Evolutionary conservation across 352 stramenopile genomes (phyloP).

Genomic region (Phytophthora nicotianae): DNA sequence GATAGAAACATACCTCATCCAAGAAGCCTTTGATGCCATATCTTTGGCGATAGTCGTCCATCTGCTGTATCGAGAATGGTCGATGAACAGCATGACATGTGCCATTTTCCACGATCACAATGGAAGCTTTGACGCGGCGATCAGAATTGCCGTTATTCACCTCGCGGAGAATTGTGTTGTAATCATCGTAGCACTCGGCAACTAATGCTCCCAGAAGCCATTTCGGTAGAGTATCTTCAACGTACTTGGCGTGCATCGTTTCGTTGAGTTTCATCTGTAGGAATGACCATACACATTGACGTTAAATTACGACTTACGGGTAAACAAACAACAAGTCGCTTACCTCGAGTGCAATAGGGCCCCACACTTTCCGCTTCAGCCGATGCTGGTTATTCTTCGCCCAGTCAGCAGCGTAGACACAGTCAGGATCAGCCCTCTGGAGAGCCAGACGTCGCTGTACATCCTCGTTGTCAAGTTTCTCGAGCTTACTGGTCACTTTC

Average conservation of each 20-base stretch:
- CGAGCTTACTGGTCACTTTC: conserved; percentile 59
- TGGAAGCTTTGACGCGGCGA: conserved; percentile 63
- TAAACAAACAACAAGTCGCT: not conserved
- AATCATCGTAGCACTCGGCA: conserved; percentile 82
- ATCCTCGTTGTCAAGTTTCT: conserved; percentile 76
- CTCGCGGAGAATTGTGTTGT: conserved; percentile 75
- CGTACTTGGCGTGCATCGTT: conserved; percentile 78
- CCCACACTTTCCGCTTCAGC: conserved; percentile 82
- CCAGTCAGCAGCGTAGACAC: conserved; percentile 79
- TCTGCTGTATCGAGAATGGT: conserved; percentile 65
- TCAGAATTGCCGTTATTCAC: conserved; percentile 55
- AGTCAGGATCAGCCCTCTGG: conserved; percentile 65
- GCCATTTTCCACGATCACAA: conserved; percentile 73
- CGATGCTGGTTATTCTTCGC: conserved; percentile 70
- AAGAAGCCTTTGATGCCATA: conserved; percentile 81
- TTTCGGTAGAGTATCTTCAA: conserved; percentile 85
- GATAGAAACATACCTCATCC: conserved; percentile 58
- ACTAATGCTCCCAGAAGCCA: conserved; percentile 79
- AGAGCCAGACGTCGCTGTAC: conserved; percentile 69
- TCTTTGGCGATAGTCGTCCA: conserved; percentile 48
- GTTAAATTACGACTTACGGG: not conserved
- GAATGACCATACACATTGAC: not conserved
- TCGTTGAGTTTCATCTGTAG: conserved; percentile 80
- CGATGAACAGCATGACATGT: conserved; percentile 52
- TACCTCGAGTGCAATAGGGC: conserved; percentile 79